A percentile compares a stretch with the other conserved stretches of the same genome.
Conservation (phyloP, 148 eudicot species). For the Simmondsia chinensis region DNA sequence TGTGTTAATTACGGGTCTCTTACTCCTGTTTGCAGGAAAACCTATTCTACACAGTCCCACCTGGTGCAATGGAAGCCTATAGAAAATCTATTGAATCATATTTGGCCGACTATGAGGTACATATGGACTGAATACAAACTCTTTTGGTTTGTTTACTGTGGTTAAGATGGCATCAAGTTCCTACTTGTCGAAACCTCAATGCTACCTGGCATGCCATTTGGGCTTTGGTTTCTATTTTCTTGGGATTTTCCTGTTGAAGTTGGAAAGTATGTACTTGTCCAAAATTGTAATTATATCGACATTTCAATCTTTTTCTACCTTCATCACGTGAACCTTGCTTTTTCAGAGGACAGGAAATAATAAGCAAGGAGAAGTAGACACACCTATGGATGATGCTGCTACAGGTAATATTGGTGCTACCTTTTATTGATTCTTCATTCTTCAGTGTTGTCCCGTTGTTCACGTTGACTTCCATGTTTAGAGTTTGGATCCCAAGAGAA, state of each 20-base stretch:
- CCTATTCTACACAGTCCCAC: conserved; percentile 61
- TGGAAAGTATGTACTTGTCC: too few species aligned
- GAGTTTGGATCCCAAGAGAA: conserved; percentile 48
- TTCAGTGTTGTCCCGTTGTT: conserved; percentile 5
- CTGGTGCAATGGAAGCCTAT: conserved; percentile 74
- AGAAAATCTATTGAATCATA: conserved; percentile 60
- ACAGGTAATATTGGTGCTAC: conserved; percentile 43
- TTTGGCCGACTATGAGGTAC: conserved; percentile 57
- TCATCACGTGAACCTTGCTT: too few species aligned
- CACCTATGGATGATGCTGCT: conserved; percentile 48
- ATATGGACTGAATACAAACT: neutral
- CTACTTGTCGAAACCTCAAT: too few species aligned
- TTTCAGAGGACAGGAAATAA: conserved; percentile 45
- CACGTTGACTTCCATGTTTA: conserved; percentile 8
- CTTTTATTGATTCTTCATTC: conserved; percentile 1
- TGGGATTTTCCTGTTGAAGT: too few species aligned
- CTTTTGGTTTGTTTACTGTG: too few species aligned
- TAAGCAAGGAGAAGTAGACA: conserved; percentile 55
- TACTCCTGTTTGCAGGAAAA: conserved; percentile 42
- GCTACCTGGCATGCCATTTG: too few species aligned
- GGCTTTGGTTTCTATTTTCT: too few species aligned
- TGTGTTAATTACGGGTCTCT: neutral
- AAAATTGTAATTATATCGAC: too few species aligned
- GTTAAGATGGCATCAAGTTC: too few species aligned
- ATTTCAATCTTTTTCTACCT: too few species aligned